These are phyloP conservation scores for Tympanopsis confertula DNA, from an alignment of 2,329 filamentous ascomycete genomes.

Conservation along the genomic window DNA sequence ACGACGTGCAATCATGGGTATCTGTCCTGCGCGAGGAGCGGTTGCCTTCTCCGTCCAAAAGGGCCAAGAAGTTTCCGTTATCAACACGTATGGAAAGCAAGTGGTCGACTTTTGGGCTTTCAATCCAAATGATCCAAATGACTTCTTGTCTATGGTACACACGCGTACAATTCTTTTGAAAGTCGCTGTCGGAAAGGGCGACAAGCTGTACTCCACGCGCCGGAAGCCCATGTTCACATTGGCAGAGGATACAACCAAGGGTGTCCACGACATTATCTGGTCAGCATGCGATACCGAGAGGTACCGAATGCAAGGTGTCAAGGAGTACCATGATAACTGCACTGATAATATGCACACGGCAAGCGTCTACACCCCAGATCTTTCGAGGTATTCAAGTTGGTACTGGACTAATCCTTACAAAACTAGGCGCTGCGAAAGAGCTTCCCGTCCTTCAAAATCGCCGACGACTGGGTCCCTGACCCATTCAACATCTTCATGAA, in stretches of 20 bases:
- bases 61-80: conserved; percentile 28
- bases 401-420: background rate
- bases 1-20: conserved; percentile 8
- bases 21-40: conserved; percentile 28
- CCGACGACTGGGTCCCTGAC: conserved; percentile 21
- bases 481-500: conserved; percentile 32
- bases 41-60: conserved; percentile 21
- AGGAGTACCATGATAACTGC: conserved; percentile 26
- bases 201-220: conserved; percentile 20
- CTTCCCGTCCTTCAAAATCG: conserved; percentile 11
- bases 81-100: conserved; percentile 33
- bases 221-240: conserved; percentile 22
- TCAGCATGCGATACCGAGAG: conserved; percentile 24
- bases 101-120: conserved; percentile 37
- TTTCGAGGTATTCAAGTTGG: no score
- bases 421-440: conserved; percentile 11
- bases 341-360: conserved; percentile 22
- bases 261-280: conserved; percentile 25
- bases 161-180: conserved; percentile 17
- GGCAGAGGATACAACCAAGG: conserved; percentile 20
- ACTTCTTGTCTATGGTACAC: conserved; percentile 25
- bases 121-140: conserved; percentile 17
- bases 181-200: conserved; percentile 14
- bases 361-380: no score
- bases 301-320: conserved; percentile 21